Percentiles rank a stretch among this genome's conserved stretches.
Conservation (phyloP, 352 stramenopile species). For the Globisporangium irregulare region DNA sequence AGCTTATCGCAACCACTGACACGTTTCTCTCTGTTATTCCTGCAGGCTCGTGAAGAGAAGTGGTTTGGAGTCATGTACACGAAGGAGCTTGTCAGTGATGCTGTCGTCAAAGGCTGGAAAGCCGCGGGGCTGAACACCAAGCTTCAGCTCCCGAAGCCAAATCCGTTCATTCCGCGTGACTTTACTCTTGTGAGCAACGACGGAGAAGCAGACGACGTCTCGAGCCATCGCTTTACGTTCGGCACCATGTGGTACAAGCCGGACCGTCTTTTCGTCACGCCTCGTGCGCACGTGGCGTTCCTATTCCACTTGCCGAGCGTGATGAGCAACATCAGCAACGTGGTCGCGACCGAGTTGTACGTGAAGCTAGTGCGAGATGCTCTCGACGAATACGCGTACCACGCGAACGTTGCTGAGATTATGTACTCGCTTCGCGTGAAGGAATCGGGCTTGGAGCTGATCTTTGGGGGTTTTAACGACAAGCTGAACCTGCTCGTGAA, state of each 20-base stretch:
- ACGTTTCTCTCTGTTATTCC: background rate
- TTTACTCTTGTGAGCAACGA: slow-evolving; percentile 50
- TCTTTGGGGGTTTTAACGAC: slow-evolving; percentile 77
- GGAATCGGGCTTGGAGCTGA: slow-evolving; percentile 56
- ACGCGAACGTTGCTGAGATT: slow-evolving; percentile 68
- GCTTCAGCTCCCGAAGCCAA: slow-evolving; percentile 52
- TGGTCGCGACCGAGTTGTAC: slow-evolving; percentile 52
- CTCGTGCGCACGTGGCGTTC: slow-evolving; percentile 54
- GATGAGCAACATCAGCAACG: slow-evolving; percentile 31
- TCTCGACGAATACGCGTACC: slow-evolving; percentile 73
- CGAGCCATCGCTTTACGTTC: slow-evolving; percentile 34
- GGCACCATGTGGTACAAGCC: slow-evolving; percentile 66
- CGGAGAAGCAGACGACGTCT: slow-evolving; percentile 23
- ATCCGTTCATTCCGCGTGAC: slow-evolving; percentile 71
- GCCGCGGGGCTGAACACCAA: slow-evolving; percentile 31
- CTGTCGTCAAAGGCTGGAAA: slow-evolving; percentile 39
- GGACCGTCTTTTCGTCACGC: slow-evolving; percentile 55
- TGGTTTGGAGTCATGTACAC: slow-evolving; percentile 70
- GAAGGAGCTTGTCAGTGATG: slow-evolving; percentile 34
- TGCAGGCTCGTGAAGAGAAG: slow-evolving; percentile 38
- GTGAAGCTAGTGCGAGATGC: slow-evolving; percentile 62
- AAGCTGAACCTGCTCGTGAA: slow-evolving; percentile 65
- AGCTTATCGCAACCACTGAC: background rate
- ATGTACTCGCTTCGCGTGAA: slow-evolving; percentile 70
- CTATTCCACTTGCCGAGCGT: slow-evolving; percentile 55